Percentiles rank a stretch among this genome's conserved stretches.
Evolutionary conservation across 495 filamentous ascomycete species (phyloP).

Genomic region (Xylaria grammica): DNA sequence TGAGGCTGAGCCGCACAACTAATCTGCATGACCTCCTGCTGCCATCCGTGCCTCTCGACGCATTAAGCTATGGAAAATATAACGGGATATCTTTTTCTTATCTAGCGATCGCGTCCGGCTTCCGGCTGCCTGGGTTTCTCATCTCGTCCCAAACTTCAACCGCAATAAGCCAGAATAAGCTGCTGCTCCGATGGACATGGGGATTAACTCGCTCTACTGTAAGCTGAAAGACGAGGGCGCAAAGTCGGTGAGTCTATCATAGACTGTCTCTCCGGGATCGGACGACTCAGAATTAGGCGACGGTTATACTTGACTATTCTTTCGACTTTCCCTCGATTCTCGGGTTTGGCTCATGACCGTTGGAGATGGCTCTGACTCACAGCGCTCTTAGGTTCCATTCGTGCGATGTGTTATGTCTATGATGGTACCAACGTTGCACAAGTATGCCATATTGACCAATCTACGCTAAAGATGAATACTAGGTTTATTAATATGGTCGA

Average conservation of each 20-base stretch:
- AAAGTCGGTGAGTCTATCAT: not conserved
- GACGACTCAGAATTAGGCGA: not conserved
- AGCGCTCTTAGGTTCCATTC: not conserved
- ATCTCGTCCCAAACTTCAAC: not conserved
- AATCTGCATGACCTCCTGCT: not conserved
- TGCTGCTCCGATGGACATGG: not conserved
- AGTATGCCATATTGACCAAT: not conserved
- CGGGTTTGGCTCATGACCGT: not conserved
- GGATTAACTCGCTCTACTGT: not conserved
- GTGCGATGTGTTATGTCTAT: not conserved
- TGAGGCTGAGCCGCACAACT: slow-evolving; percentile 5
- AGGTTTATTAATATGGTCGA: too few relatives aligned
- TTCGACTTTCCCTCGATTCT: not conserved
- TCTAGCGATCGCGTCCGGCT: not conserved
- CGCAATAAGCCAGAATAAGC: not conserved
- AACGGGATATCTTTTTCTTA: not conserved
- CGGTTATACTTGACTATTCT: not conserved
- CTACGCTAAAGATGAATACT: not conserved
- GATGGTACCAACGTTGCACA: not conserved
- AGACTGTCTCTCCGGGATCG: not conserved
- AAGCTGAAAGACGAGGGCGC: slow-evolving; percentile 2
- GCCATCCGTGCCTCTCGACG: not conserved
- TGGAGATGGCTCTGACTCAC: not conserved
- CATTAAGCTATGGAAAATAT: not conserved
- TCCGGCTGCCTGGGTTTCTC: not conserved